These are phyloP conservation scores for Ganoderma meredithae DNA, from an alignment of 1,284 basidiomycete genomes.

Conservation along the genomic window DNA sequence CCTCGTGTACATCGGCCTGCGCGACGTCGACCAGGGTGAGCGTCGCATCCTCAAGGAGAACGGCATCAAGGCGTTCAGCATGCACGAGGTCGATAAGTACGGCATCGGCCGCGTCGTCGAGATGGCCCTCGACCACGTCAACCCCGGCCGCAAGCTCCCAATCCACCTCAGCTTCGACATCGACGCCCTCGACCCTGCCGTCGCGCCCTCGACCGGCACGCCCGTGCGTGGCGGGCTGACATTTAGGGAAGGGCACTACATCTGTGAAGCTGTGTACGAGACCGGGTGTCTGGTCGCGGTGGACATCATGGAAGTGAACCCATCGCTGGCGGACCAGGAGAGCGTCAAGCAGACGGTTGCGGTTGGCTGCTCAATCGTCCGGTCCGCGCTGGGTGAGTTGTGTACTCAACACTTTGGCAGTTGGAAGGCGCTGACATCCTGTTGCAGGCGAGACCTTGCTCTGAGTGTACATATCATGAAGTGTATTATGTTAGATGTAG, in stretches of 20 bases:
- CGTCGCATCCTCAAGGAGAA: conserved; percentile 88
- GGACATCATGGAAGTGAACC: conserved; percentile 98
- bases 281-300: conserved; percentile 92
- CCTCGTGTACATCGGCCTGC: conserved; percentile 94
- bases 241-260: conserved; percentile 97
- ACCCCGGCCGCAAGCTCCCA: conserved; percentile 83
- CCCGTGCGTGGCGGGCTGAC: conserved; percentile 95
- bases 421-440: neutral
- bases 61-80: conserved; percentile 93
- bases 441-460: conserved; percentile 29
- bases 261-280: conserved; percentile 94
- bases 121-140: conserved; percentile 95
- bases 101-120: conserved; percentile 96
- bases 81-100: conserved; percentile 98
- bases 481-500: conserved; percentile 20
- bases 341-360: conserved; percentile 90
- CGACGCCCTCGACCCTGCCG: conserved; percentile 92
- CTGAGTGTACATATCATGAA: conserved; percentile 11
- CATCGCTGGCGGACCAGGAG: conserved; percentile 78
- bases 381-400: conserved; percentile 82
- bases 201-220: conserved; percentile 96
- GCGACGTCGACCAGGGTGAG: conserved; percentile 93
- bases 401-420: neutral
- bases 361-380: conserved; percentile 92
- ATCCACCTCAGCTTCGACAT: conserved; percentile 98